Conservation (phyloP, 192 early-diverging fungal species). For the Backusella macrospora region DNA sequence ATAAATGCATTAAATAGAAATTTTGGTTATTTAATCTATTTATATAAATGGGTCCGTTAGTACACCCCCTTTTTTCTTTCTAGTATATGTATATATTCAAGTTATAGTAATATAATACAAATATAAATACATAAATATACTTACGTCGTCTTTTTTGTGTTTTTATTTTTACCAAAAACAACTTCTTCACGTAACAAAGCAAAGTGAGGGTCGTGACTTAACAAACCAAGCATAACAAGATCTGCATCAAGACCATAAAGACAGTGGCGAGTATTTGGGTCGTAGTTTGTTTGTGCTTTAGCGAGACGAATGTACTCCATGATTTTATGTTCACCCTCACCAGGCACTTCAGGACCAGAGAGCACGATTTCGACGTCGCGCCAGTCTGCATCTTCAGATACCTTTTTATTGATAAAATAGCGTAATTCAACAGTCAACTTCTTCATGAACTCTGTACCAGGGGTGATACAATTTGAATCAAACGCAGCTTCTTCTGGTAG, state of each 20-base stretch:
- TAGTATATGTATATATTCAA: background rate
- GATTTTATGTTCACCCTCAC: conserved; percentile 99
- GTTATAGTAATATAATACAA: too few relatives aligned
- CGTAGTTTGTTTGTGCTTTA: conserved; percentile 78
- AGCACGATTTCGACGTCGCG: conserved; percentile 88
- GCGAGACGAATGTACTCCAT: conserved; percentile 97
- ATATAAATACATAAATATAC: background rate
- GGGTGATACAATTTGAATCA: conserved; percentile 98
- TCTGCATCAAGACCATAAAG: conserved; percentile 98
- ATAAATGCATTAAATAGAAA: conserved; percentile 83
- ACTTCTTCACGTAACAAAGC: conserved; percentile 96
- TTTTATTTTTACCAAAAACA: conserved; percentile 59
- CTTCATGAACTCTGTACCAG: conserved; percentile 96
- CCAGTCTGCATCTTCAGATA: conserved; percentile 91
- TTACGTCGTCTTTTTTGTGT: conserved; percentile 50
- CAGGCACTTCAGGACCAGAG: conserved; percentile 93
- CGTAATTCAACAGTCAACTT: conserved; percentile 82
- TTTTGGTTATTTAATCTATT: conserved; percentile 54
- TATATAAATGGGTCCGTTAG: background rate
- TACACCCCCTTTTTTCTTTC: background rate
- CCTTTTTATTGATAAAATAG: conserved; percentile 90
- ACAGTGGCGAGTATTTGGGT: conserved; percentile 90
- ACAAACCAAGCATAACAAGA: conserved; percentile 94
- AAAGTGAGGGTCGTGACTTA: conserved; percentile 97
- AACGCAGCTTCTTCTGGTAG: conserved; percentile 73